Evolutionary conservation across 805 yeast species (phyloP).

Genomic region (Wickerhamiella azymoides): DNA sequence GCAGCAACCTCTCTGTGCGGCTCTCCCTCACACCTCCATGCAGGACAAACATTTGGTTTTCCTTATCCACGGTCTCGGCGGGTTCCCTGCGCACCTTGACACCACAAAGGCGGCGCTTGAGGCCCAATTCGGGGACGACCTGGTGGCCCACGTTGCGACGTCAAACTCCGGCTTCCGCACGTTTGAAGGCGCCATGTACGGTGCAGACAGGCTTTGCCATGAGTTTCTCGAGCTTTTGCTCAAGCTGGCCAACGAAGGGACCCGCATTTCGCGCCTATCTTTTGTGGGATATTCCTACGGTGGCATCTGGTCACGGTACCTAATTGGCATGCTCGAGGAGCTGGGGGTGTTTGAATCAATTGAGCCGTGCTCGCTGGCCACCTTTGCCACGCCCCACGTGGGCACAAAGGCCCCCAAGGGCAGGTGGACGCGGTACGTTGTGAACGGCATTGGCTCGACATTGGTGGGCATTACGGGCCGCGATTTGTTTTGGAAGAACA

Average conservation of each 20-base stretch:
- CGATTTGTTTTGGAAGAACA: constrained; percentile 48
- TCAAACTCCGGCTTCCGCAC: constrained; percentile 61
- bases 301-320: constrained; percentile 69
- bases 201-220: constrained; percentile 42
- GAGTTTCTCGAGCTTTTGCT: constrained; percentile 37
- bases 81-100: constrained; percentile 45
- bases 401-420: constrained; percentile 19
- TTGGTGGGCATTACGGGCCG: constrained; percentile 55
- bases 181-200: constrained; percentile 70
- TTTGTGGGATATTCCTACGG: constrained; percentile 82
- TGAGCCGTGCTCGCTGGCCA: constrained; percentile 47
- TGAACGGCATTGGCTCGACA: constrained; percentile 41
- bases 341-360: constrained; percentile 40
- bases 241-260: constrained; percentile 25
- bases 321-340: constrained; percentile 51
- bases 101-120: constrained; percentile 33
- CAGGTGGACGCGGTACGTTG: constrained; percentile 27
- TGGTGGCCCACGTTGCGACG: constrained; percentile 31
- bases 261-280: constrained; percentile 46
- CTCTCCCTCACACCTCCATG: constrained; percentile 29
- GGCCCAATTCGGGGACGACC: constrained; percentile 23
- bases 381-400: constrained; percentile 72
- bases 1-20: too few species aligned
- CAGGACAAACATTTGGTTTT: constrained; percentile 22
- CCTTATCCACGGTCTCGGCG: constrained; percentile 36